These are phyloP conservation scores for Exophiala phaeomuriformis DNA, from an alignment of 2,329 filamentous ascomycete species.

Conservation along the genomic window DNA sequence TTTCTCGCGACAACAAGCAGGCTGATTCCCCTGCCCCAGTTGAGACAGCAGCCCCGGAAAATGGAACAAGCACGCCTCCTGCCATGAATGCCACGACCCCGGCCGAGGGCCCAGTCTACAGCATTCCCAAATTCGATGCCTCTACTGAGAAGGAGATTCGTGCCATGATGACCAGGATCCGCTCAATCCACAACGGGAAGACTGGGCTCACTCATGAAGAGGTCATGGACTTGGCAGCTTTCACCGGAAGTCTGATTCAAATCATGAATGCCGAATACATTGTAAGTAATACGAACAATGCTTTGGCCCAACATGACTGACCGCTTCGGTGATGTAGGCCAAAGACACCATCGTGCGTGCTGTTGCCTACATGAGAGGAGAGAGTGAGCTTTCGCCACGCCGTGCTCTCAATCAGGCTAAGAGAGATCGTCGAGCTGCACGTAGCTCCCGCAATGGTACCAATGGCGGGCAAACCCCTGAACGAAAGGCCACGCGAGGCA, in stretches of 20 bases:
- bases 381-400: neutral
- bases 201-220: neutral
- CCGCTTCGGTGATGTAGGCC: neutral
- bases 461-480: neutral
- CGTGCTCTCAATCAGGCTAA: neutral
- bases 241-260: constrained; percentile 8
- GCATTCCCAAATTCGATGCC: neutral
- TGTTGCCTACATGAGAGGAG: constrained; percentile 8
- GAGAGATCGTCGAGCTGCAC: neutral
- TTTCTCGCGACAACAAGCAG: neutral
- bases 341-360: constrained; percentile 11
- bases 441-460: neutral
- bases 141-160: neutral
- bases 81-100: neutral
- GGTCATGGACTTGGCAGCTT: neutral
- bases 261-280: constrained; percentile 12
- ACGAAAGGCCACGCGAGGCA: neutral
- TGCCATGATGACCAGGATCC: neutral
- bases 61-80: neutral
- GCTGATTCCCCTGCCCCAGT: neutral
- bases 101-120: neutral
- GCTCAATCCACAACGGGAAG: neutral
- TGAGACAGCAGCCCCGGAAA: neutral
- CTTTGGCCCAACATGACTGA: neutral
- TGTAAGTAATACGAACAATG: neutral